Percentiles rank a stretch among this genome's conserved stretches.
Conservation (phyloP, 257 asterid species). For the Prunella vulgaris region DNA sequence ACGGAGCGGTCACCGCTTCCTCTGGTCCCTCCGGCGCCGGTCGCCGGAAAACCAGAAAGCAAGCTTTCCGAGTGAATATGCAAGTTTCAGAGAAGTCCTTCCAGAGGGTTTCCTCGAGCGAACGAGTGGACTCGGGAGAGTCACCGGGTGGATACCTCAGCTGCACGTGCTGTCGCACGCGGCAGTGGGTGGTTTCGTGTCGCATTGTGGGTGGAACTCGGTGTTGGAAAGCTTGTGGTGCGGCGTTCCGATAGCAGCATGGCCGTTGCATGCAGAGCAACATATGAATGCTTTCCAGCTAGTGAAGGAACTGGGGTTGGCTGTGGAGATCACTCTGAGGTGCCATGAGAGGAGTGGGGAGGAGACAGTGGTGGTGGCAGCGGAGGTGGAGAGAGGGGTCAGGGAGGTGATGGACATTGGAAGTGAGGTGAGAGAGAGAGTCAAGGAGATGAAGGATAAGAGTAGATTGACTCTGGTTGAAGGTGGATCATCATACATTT, state of each 20-base stretch:
- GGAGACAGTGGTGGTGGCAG: constrained; percentile 23
- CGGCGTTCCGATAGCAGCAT: constrained; percentile 56
- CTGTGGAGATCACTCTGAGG: constrained; percentile 38
- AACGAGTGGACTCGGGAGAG: constrained; percentile 34
- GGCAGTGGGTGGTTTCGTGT: constrained; percentile 54
- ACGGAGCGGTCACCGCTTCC: constrained; percentile 37
- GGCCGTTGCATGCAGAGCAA: constrained; percentile 61
- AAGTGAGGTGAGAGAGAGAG: constrained; percentile 31
- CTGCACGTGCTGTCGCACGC: constrained; percentile 34
- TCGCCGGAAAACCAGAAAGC: constrained; percentile 3
- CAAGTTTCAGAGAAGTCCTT: constrained; percentile 25
- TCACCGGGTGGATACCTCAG: constrained; percentile 63
- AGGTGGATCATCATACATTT: constrained; percentile 47
- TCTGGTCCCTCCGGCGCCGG: constrained; percentile 50
- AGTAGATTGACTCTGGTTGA: constrained; percentile 29
- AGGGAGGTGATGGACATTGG: constrained; percentile 39
- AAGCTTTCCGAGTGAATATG: constrained; percentile 43
- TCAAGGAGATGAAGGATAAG: constrained; percentile 33
- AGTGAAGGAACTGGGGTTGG: constrained; percentile 46
- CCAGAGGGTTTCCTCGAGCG: constrained; percentile 50
- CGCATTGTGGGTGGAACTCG: constrained; percentile 78
- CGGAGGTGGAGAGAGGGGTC: constrained; percentile 37
- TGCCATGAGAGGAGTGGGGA: constrained; percentile 24
- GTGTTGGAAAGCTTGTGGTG: constrained; percentile 57
- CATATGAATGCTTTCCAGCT: constrained; percentile 58